Conservation (phyloP, 768 basidiomycete genomes). For the Myochromella boudieri region DNA sequence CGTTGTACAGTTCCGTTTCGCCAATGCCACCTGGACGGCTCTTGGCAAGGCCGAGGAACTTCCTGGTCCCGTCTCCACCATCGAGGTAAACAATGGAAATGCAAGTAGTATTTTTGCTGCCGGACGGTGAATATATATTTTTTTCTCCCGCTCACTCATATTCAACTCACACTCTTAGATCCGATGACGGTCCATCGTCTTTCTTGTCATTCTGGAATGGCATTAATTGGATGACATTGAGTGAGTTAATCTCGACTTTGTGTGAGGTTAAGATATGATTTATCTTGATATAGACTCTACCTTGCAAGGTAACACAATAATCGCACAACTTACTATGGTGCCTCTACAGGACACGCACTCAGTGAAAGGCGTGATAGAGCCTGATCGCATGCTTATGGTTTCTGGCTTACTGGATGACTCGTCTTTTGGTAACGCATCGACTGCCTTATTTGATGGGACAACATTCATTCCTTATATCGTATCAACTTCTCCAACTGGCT, state of each 20-base stretch:
- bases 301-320: conserved; percentile 55
- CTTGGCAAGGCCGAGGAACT: conserved; percentile 61
- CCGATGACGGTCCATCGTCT: conserved; percentile 56
- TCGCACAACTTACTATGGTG: conserved; percentile 88
- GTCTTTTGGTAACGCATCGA: conserved; percentile 76
- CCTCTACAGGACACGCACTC: conserved; percentile 79
- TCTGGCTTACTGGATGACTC: conserved; percentile 74
- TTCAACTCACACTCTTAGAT: conserved; percentile 30
- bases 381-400: conserved; percentile 87
- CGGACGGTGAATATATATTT: conserved; percentile 69
- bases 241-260: conserved; percentile 32
- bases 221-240: conserved; percentile 64
- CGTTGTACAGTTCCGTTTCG: conserved; percentile 71
- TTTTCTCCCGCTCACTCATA: not conserved
- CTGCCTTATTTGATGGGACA: conserved; percentile 86
- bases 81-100: conserved; percentile 83
- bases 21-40: conserved; percentile 73
- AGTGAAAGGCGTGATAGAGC: conserved; percentile 68
- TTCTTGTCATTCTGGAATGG: conserved; percentile 91
- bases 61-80: conserved; percentile 88
- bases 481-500: conserved; percentile 63
- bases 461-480: conserved; percentile 80
- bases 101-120: conserved; percentile 86
- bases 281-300: conserved; percentile 44
- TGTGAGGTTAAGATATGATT: not conserved